These are phyloP conservation scores for Picea mariana DNA, from an alignment of 83 land plant genomes.

Conservation along the genomic window DNA sequence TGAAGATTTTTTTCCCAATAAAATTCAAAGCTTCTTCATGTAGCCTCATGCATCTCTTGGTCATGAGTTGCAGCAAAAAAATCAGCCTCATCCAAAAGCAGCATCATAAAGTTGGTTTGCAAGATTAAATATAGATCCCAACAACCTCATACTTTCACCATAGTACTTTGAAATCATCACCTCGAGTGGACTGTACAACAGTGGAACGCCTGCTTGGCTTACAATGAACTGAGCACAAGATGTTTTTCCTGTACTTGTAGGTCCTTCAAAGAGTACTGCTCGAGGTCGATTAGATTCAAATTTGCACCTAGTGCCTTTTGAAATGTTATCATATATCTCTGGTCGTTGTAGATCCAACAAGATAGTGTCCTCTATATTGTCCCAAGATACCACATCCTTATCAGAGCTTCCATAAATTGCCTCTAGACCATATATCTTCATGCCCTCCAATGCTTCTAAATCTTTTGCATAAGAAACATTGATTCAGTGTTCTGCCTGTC, in stretches of 20 bases:
- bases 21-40: no score
- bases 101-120: slow-evolving; percentile 87
- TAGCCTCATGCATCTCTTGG: no score
- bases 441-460: slow-evolving; percentile 67
- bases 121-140: slow-evolving; percentile 83
- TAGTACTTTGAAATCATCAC: slow-evolving; percentile 94
- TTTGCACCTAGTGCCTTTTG: slow-evolving; percentile 82
- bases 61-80: no score
- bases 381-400: slow-evolving; percentile 68
- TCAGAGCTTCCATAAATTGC: slow-evolving; percentile 21
- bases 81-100: slow-evolving; percentile 98
- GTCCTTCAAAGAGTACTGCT: slow-evolving; percentile 98
- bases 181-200: slow-evolving; percentile 92
- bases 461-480: slow-evolving; percentile 32
- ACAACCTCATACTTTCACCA: slow-evolving; percentile 94
- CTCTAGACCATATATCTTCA: slow-evolving; percentile 84
- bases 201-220: slow-evolving; percentile 60
- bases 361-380: slow-evolving; percentile 82
- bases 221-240: no score
- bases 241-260: slow-evolving; percentile 65
- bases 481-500: slow-evolving; percentile 4
- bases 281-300: slow-evolving; percentile 96
- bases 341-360: slow-evolving; percentile 82
- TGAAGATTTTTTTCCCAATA: no score
- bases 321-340: slow-evolving; percentile 93